Base-by-base conservation (phyloP, 1,139 yeast genomes). In the Candida labiduridarum region DNA sequence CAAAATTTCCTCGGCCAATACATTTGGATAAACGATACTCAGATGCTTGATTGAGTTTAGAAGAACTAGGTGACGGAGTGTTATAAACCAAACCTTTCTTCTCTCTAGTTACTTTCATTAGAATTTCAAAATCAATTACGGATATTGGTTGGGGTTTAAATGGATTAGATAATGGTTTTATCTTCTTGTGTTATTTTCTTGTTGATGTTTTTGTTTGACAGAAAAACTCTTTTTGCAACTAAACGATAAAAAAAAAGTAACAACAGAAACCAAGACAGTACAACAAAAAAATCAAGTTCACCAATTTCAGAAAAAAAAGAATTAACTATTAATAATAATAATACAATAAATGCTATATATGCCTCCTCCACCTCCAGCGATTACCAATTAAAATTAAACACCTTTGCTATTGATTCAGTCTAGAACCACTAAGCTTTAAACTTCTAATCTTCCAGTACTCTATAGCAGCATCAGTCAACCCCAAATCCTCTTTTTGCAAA, bases 1-100 rank as follows among this genome's bases (percentile, higher is more conserved):
- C 97, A 72, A 89, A 90, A 58, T 87, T 87, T 1, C 97, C 97
- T 53, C 81, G 76, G 0, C 97, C 97, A 36, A 88, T 82, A 60
- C 91, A 84, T 52, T 82, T 79, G 46, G 77, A 65, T 40, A 85
- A 59, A 8, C 67, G 65, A 60, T 76, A 84, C 41, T 49, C 51
- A 10, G 34, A 46, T 12, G 10, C 27, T 22, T 43, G 40, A 10
- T 16, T 16, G 2, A 31, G 27, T 12, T n/a, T 16, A 2, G 49
- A 38, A n/a, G 54, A 45, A 29, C 25, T 11, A 4, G 41, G 7
- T 11, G 49, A 34, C 4, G 16, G 22, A 14, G 5, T 5, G 9
- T 9, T 12, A 4, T 30, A 30, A 45, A 38, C 22, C 3, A 10
- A 12, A 8, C 22, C 41, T 25, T 33, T 45, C 29, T 30, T 30